Evolutionary conservation across 1,284 basidiomycete genomes (phyloP).

Genomic region (Moniliophthora roreri): DNA sequence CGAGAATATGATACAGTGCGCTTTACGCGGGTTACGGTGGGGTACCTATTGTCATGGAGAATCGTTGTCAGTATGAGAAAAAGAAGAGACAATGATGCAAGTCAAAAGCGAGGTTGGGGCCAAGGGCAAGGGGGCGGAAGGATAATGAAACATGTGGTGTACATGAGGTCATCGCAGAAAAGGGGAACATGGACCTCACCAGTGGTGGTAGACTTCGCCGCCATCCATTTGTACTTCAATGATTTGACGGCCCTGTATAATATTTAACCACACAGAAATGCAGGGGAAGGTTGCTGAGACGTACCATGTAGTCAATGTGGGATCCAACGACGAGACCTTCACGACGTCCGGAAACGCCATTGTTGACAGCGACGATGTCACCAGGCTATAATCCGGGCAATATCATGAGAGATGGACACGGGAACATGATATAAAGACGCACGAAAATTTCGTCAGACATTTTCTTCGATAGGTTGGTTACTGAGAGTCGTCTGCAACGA

Average conservation of each 20-base stretch:
- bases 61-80: neutral
- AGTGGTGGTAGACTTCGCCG: constrained; percentile 65
- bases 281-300: constrained; percentile 24
- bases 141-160: neutral
- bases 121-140: neutral
- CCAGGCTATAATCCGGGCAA: constrained; percentile 50
- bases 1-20: constrained; percentile 63
- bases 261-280: constrained; percentile 2
- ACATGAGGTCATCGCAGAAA: neutral
- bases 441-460: constrained; percentile 33
- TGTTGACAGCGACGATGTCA: constrained; percentile 74
- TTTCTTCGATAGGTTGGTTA: neutral
- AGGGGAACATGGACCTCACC: constrained; percentile 35
- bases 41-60: constrained; percentile 47
- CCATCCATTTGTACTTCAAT: constrained; percentile 76
- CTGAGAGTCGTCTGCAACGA: too few species aligned
- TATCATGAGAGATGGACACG: neutral
- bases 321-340: constrained; percentile 78
- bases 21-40: constrained; percentile 68
- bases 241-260: constrained; percentile 68
- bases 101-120: constrained; percentile 1
- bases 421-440: constrained; percentile 15
- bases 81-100: neutral
- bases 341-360: constrained; percentile 57
- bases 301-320: constrained; percentile 65